These are phyloP conservation scores for Oryza glaberrima DNA, from an alignment of 176 grass and related monocot species.

Conservation along the genomic window DNA sequence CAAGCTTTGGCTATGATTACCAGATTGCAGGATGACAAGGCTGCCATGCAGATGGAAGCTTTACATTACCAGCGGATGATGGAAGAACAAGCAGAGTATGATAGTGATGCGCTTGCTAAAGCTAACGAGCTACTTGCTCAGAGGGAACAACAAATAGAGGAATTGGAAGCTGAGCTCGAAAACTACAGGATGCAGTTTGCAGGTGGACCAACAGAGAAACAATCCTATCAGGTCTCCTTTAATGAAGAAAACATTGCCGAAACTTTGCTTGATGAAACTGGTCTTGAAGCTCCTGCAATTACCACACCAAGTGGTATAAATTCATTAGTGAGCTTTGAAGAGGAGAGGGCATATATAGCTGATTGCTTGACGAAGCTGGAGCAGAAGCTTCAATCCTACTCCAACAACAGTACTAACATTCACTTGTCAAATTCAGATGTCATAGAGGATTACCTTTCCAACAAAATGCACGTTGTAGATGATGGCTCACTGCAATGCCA, in stretches of 20 bases:
- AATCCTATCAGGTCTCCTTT: constrained; percentile 6
- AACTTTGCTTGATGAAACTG: constrained; percentile 1
- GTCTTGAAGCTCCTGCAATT: constrained; percentile 14
- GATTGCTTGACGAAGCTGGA: constrained; percentile 61
- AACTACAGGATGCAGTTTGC: constrained; percentile 46
- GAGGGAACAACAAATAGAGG: constrained; percentile 78
- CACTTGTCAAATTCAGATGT: constrained; percentile 44
- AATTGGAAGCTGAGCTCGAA: constrained; percentile 70
- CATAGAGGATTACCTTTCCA: constrained; percentile 51
- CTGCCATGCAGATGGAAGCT: constrained; percentile 93
- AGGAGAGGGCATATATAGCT: constrained; percentile 58
- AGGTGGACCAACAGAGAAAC: constrained; percentile 25
- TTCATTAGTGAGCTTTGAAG: constrained; percentile 55
- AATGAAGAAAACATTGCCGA: constrained; percentile 18
- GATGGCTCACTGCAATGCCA: background rate
- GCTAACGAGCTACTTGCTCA: constrained; percentile 68
- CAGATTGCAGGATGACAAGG: constrained; percentile 96
- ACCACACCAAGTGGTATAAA: constrained; percentile 18
- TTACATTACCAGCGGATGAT: constrained; percentile 95
- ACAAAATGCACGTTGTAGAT: background rate
- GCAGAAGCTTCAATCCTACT: constrained; percentile 59
- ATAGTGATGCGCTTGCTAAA: constrained; percentile 66
- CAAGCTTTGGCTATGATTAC: constrained; percentile 96
- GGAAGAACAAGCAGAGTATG: constrained; percentile 95
- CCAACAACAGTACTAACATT: constrained; percentile 52